phyloP scores from a whole-genome alignment of 2,329 filamentous ascomycete genomes.

The Mollisia scopiformis region DNA sequence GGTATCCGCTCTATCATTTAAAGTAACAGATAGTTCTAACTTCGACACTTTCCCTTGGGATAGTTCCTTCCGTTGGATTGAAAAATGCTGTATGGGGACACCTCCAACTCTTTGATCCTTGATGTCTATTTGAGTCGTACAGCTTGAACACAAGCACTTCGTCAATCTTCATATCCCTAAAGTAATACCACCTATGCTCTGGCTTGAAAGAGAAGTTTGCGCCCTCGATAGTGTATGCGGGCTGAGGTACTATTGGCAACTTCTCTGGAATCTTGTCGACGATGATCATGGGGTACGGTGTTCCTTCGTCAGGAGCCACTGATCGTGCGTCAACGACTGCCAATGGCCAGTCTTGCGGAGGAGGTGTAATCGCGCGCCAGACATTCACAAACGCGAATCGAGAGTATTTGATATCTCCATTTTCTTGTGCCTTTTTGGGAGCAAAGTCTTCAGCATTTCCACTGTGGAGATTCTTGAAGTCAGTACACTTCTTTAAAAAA shows the following conservation, averaged over 20 bases:
- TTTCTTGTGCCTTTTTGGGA: not conserved
- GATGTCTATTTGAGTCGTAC: constrained; percentile 5
- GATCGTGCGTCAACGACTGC: not conserved
- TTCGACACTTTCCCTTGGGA: constrained; percentile 2
- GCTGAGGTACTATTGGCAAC: not conserved
- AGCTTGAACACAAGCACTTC: constrained; percentile 8
- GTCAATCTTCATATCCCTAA: constrained; percentile 6
- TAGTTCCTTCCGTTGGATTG: not conserved
- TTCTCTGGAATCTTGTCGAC: constrained; percentile 2
- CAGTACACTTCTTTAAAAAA: no score
- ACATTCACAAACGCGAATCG: constrained; percentile 1
- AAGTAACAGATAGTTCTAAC: not conserved
- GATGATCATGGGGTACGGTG: constrained; percentile 1
- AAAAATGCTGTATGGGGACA: constrained; percentile 3
- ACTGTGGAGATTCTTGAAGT: no score
- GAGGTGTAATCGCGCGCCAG: constrained; percentile 3
- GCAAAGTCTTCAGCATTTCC: not conserved
- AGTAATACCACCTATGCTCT: constrained; percentile 6
- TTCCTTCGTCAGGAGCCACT: not conserved
- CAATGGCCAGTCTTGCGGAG: constrained; percentile 3
- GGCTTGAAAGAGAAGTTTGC: not conserved
- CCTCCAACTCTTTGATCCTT: constrained; percentile 1
- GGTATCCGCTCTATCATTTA: not conserved
- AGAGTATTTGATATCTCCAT: not conserved
- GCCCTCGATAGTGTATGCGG: not conserved